phyloP scores from a whole-genome alignment of 768 basidiomycete species.

The Boletellus sp. region DNA sequence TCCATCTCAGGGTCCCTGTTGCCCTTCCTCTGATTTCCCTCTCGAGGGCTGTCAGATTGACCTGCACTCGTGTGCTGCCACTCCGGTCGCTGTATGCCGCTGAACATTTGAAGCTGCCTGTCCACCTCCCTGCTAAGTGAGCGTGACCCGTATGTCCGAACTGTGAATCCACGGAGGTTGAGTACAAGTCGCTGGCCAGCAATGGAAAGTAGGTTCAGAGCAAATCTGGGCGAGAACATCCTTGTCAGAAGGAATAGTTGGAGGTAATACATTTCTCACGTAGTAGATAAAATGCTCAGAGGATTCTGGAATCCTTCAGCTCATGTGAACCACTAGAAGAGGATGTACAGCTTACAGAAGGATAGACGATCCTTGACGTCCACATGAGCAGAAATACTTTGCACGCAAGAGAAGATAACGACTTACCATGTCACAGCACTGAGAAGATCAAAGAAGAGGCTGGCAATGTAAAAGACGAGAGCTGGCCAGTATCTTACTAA shows the following conservation, averaged over 20 bases:
- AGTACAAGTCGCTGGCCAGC: slow-evolving; percentile 19
- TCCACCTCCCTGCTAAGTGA: slow-evolving; percentile 16
- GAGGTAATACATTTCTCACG: neutral
- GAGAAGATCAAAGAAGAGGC: neutral
- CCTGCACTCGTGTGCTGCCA: neutral
- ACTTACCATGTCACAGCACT: slow-evolving; percentile 4
- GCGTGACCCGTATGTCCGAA: neutral
- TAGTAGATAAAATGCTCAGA: neutral
- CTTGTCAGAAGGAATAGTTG: no score
- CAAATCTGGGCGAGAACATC: slow-evolving; percentile 1
- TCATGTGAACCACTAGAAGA: no score
- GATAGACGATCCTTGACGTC: neutral
- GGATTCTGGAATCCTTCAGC: slow-evolving; percentile 1
- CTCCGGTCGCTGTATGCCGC: neutral
- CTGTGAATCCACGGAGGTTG: slow-evolving; percentile 13
- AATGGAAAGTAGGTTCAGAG: slow-evolving; percentile 15
- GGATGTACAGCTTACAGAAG: neutral
- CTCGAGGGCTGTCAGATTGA: neutral
- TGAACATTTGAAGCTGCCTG: slow-evolving; percentile 9
- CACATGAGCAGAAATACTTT: neutral
- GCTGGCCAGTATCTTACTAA: neutral
- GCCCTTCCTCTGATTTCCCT: no score
- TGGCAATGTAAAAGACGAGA: slow-evolving; percentile 1
- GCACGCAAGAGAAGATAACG: neutral
- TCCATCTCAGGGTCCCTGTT: no score